Conservation (phyloP, 2,329 filamentous ascomycete genomes). For the Colletotrichum tamarilloi region DNA sequence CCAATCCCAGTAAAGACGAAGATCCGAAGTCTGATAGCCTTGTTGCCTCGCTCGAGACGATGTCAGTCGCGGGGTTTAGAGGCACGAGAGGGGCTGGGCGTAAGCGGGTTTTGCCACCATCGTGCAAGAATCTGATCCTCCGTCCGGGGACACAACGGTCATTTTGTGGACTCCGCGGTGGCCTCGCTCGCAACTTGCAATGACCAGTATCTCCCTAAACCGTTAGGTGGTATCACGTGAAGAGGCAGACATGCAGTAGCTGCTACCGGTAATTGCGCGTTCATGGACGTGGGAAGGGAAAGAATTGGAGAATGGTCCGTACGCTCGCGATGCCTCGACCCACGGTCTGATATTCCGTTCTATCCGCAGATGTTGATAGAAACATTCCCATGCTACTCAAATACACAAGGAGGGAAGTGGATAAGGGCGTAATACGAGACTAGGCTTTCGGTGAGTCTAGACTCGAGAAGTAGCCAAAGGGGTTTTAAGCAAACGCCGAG, state of each 20-base stretch:
- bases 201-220: too few species aligned
- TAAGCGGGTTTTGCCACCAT: slow-evolving; percentile 19
- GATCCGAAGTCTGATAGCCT: neutral
- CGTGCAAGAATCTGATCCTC: slow-evolving; percentile 11
- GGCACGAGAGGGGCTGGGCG: neutral
- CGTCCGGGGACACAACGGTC: neutral
- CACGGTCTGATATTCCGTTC: neutral
- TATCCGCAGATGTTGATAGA: neutral
- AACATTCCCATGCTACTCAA: neutral
- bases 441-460: neutral
- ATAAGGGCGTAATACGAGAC: neutral
- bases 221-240: neutral
- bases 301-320: neutral
- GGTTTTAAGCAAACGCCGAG: neutral
- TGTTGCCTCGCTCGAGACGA: neutral
- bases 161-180: slow-evolving; percentile 11
- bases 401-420: slow-evolving; percentile 1
- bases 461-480: slow-evolving; percentile 2
- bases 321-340: neutral
- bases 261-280: slow-evolving; percentile 10
- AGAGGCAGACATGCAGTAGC: neutral
- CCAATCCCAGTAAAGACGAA: neutral
- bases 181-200: too few species aligned
- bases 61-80: neutral
- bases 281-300: neutral